A percentile compares a stretch with the other conserved stretches of the same genome.
These are phyloP conservation scores for Verbena officinalis DNA, from an alignment of 257 asterid genomes.

Conservation along the genomic window DNA sequence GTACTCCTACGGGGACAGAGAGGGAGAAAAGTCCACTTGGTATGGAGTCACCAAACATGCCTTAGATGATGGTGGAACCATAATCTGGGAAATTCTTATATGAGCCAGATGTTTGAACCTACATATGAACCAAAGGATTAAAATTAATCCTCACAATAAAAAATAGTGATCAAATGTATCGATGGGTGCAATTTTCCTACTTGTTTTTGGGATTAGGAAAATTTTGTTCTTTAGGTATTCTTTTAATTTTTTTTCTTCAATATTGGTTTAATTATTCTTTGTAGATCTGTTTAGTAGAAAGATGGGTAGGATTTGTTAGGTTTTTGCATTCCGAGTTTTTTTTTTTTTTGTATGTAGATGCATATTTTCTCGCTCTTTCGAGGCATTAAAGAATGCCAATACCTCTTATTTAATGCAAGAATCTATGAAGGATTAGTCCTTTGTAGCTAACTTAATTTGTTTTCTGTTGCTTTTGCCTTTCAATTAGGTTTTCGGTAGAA, in stretches of 20 bases:
- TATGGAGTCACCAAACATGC: not conserved
- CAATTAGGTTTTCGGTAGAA: no score
- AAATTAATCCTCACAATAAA: no score
- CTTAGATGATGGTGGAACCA: not conserved
- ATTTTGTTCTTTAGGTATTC: conserved; percentile 5
- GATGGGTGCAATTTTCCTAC: not conserved
- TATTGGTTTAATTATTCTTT: not conserved
- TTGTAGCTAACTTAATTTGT: no score
- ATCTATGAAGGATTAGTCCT: no score
- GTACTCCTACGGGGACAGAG: conserved; percentile 21
- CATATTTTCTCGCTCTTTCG: no score
- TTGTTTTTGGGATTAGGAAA: conserved; percentile 8
- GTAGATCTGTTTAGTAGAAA: not conserved
- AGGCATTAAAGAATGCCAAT: no score
- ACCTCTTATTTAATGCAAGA: no score
- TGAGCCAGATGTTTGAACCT: no score
- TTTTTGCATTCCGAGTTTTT: not conserved
- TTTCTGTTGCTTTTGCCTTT: not conserved
- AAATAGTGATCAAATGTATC: not conserved
- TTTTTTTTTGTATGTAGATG: no score
- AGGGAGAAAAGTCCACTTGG: conserved; percentile 43
- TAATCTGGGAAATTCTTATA: no score
- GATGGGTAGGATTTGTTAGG: conserved; percentile 8
- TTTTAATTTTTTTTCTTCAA: not conserved
- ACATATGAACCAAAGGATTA: no score